Evolutionary conservation across 495 filamentous ascomycete species (phyloP).

Genomic region (Oleoguttula mirabilis): DNA sequence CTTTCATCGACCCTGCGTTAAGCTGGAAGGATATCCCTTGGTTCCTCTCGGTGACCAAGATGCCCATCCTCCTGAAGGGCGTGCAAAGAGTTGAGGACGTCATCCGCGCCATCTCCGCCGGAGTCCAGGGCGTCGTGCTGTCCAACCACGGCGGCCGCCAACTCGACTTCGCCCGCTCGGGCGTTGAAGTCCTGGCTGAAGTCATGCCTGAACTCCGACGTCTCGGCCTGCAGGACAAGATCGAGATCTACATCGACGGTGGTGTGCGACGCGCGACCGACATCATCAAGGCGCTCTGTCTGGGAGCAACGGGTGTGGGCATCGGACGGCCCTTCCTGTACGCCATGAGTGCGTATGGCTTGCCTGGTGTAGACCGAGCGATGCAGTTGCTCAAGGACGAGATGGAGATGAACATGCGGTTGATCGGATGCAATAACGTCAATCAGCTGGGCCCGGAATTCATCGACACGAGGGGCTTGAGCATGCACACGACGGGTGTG

Average conservation of each 20-base stretch:
- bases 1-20: conserved; percentile 86
- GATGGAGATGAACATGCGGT: conserved; percentile 97
- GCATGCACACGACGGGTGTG: conserved; percentile 53
- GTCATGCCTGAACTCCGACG: conserved; percentile 88
- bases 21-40: conserved; percentile 92
- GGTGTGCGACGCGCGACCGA: conserved; percentile 84
- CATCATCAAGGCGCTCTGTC: conserved; percentile 88
- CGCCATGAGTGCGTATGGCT: conserved; percentile 89
- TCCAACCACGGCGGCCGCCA: conserved; percentile 98
- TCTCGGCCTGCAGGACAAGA: conserved; percentile 65
- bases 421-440: conserved; percentile 66
- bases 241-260: conserved; percentile 88
- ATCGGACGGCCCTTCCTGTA: conserved; percentile 92
- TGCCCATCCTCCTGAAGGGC: conserved; percentile 95
- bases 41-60: conserved; percentile 83
- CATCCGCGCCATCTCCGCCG: conserved; percentile 65
- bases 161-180: conserved; percentile 82
- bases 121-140: conserved; percentile 85
- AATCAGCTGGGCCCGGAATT: conserved; percentile 67
- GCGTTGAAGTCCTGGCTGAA: conserved; percentile 88
- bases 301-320: conserved; percentile 85
- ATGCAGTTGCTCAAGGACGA: conserved; percentile 96
- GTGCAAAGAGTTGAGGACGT: conserved; percentile 96
- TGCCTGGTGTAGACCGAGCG: conserved; percentile 74
- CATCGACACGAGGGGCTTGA: conserved; percentile 61